Conservation (phyloP, 208 protist genomes). For the Acanthamoeba divionensis region DNA sequence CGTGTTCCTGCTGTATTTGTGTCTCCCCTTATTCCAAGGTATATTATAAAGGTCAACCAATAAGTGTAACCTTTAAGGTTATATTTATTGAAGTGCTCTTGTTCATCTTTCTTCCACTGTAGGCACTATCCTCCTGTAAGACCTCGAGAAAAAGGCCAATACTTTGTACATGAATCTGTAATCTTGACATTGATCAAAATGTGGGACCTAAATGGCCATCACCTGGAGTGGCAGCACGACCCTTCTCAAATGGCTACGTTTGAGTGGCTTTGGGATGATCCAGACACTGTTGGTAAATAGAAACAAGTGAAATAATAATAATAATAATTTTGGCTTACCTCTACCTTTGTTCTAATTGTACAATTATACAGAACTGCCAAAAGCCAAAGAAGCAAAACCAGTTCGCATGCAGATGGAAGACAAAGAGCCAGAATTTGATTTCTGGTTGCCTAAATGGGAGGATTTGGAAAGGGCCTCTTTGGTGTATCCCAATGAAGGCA, state of each 20-base stretch:
- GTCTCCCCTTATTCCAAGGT: background rate
- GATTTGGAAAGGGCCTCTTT: background rate
- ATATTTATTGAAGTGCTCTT: too few relatives aligned
- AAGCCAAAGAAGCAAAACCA: background rate
- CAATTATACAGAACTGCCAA: background rate
- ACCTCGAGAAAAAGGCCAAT: background rate
- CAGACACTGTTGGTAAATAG: background rate
- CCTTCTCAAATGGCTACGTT: background rate
- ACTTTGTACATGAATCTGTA: background rate
- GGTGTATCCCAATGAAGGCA: background rate
- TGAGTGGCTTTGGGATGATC: background rate
- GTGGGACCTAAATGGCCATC: background rate
- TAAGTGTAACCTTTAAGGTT: too few relatives aligned
- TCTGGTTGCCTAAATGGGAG: background rate
- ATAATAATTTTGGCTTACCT: background rate
- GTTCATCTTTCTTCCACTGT: too few relatives aligned
- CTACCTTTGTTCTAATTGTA: background rate
- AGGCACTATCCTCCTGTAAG: background rate
- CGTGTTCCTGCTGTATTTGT: constrained; percentile 18
- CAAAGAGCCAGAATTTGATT: background rate
- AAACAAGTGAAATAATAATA: background rate
- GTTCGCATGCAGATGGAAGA: background rate
- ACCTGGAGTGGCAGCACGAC: constrained; percentile 28
- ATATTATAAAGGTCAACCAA: too few relatives aligned
- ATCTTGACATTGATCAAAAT: constrained; percentile 12